phyloP scores from a whole-genome alignment of 176 grass and related monocot species.

The Dactylis glomerata region DNA sequence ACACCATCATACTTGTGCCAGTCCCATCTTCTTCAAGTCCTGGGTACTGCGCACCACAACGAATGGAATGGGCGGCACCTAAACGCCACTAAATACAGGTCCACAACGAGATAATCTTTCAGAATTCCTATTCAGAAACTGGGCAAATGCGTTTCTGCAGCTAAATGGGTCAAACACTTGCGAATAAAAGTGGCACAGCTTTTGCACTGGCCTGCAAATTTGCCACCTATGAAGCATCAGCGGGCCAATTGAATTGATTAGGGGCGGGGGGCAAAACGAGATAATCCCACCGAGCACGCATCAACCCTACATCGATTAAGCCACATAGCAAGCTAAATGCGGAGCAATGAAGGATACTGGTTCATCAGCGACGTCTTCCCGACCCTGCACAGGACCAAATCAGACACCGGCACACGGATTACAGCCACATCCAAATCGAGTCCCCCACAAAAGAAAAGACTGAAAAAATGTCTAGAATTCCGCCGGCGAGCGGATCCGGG shows the following conservation, averaged over 20 bases:
- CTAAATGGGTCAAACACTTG: conserved; percentile 6
- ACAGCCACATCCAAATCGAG: conserved; percentile 33
- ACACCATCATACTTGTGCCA: not conserved
- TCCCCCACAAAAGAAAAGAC: not conserved
- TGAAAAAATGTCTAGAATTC: not conserved
- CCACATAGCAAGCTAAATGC: not conserved
- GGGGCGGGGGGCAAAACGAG: not conserved
- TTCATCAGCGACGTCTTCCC: conserved; percentile 99
- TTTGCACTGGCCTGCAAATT: not conserved
- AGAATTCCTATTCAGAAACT: not conserved
- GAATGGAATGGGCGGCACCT: not conserved
- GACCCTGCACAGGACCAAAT: conserved; percentile 65
- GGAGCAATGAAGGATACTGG: conserved; percentile 68
- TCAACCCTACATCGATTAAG: not conserved
- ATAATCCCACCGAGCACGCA: not conserved
- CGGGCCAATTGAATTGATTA: not conserved
- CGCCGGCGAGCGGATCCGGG: conserved; percentile 15
- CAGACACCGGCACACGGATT: not conserved
- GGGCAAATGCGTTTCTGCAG: not conserved
- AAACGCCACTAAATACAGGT: not conserved
- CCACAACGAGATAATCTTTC: not conserved
- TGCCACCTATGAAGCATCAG: not conserved
- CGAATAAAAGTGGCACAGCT: not conserved
- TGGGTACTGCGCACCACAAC: not conserved
- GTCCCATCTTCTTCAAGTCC: not conserved